Base-by-base conservation (phyloP, 164 flowering plant genomes). In the Magnolia changhungtana region DNA sequence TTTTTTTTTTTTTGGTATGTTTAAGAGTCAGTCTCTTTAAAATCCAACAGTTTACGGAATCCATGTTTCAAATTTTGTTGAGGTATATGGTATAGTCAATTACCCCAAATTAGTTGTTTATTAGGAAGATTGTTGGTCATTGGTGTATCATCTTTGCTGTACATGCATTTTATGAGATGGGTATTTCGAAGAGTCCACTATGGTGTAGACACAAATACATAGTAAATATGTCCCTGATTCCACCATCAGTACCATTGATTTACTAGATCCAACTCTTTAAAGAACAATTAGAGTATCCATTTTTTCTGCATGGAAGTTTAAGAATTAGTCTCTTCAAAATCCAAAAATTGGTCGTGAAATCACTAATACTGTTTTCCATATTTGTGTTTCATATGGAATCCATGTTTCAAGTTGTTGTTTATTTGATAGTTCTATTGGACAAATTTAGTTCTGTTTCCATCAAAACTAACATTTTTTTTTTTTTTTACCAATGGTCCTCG, bases 1-100 rank as follows among this genome's bases (percentile, higher is more conserved):
- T n/a, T n/a, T n/a, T n/a, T n/a, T n/a, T n/a, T 37, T 37, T 37
- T 37, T 37, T 37, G 1, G 45, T 3, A 37, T 37, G 45, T 37
- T 37, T 37, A 37, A 37, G 45, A 4, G 45, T 37, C 5, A 0
- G 45, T 37, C 45, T 37, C 45, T 37, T 37, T 5, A 37, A 37
- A 37, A 3, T 37, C 45, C 45, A 37, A 37, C 45, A 0, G 45
- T 37, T 37, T 3, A 37, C 0, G 45, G 45, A 37, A 55, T 55
- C 16, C 3, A 55, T 11, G 61, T 24, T 67, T 67, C 49, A 31
- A 14, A 2, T 68, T 68, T 96, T 73, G 81, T 94, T 87, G 92
- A 90, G 84, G 99, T 93, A 27, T 68, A 11, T 65, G 6, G 45
- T 37, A 37, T 37, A 3, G 45, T 37, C 45, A 55, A 55, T 10